These are phyloP conservation scores for Arthrocladium fulminans DNA, from an alignment of 2,329 filamentous ascomycete species.

Conservation along the genomic window DNA sequence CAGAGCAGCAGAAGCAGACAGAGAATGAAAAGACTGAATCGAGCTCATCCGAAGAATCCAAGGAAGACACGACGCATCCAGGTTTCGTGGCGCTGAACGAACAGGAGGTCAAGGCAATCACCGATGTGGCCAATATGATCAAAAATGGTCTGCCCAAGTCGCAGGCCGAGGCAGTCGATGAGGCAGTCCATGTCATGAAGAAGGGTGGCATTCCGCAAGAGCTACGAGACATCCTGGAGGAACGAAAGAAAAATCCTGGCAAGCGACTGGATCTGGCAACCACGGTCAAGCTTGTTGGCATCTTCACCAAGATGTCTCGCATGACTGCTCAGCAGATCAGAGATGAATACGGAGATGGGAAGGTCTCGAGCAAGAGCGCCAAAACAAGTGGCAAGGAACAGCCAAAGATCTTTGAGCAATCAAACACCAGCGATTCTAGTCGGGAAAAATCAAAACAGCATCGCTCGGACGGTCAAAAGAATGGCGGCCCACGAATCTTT, in stretches of 20 bases:
- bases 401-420: slow-evolving; percentile 18
- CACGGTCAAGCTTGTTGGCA: slow-evolving; percentile 52
- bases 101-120: slow-evolving; percentile 50
- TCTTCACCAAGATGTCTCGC: slow-evolving; percentile 49
- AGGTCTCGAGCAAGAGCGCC: slow-evolving; percentile 19
- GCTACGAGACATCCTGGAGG: slow-evolving; percentile 54
- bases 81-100: slow-evolving; percentile 40
- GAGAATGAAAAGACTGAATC: slow-evolving; percentile 33
- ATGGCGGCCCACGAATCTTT: slow-evolving; percentile 31
- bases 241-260: slow-evolving; percentile 37
- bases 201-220: slow-evolving; percentile 62
- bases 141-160: slow-evolving; percentile 52
- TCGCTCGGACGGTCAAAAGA: slow-evolving; percentile 11
- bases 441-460: not conserved
- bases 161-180: slow-evolving; percentile 52
- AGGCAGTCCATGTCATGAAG: slow-evolving; percentile 55
- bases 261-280: slow-evolving; percentile 44
- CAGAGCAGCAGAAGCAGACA: slow-evolving; percentile 36
- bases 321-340: slow-evolving; percentile 37
- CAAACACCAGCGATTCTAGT: slow-evolving; percentile 16
- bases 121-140: slow-evolving; percentile 48
- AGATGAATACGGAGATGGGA: slow-evolving; percentile 27
- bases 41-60: slow-evolving; percentile 25
- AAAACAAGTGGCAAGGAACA: slow-evolving; percentile 16
- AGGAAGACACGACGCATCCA: slow-evolving; percentile 27